Conservation (phyloP, 2,329 filamentous ascomycete species). For the Colletotrichum scovillei region DNA sequence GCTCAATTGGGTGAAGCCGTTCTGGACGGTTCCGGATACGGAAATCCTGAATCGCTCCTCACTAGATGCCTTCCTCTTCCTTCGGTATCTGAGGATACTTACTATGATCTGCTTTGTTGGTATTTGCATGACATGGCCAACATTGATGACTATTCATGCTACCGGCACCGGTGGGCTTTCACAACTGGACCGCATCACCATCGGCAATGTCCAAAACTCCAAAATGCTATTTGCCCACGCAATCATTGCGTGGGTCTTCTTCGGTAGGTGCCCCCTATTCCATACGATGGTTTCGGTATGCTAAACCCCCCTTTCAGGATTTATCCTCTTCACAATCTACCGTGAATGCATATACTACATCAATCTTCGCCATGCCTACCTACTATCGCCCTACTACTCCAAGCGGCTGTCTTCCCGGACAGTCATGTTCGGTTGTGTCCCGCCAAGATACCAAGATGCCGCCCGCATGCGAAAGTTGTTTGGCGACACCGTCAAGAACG, state of each 20-base stretch:
- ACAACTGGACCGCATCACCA: slow-evolving; percentile 72
- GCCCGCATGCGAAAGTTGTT: slow-evolving; percentile 81
- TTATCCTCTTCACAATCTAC: slow-evolving; percentile 89
- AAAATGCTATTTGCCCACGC: slow-evolving; percentile 83
- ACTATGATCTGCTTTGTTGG: slow-evolving; percentile 85
- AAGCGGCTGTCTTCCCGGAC: slow-evolving; percentile 89
- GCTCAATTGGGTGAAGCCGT: slow-evolving; percentile 75
- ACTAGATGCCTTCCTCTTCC: slow-evolving; percentile 89
- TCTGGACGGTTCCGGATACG: slow-evolving; percentile 77
- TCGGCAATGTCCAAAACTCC: slow-evolving; percentile 64
- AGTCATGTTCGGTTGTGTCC: slow-evolving; percentile 91
- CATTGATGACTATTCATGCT: slow-evolving; percentile 85
- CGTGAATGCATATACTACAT: slow-evolving; percentile 94
- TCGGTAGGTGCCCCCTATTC: slow-evolving; percentile 53
- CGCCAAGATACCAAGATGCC: slow-evolving; percentile 79
- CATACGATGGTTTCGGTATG: neutral
- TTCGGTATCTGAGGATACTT: slow-evolving; percentile 75
- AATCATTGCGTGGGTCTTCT: slow-evolving; percentile 85
- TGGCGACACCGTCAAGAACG: slow-evolving; percentile 79
- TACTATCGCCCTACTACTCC: slow-evolving; percentile 85
- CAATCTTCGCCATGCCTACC: slow-evolving; percentile 92
- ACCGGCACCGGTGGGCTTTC: slow-evolving; percentile 75
- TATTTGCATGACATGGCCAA: slow-evolving; percentile 83
- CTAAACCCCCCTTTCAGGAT: slow-evolving; percentile 54
- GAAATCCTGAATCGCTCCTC: slow-evolving; percentile 91